These are phyloP conservation scores for Hyphopichia khmerensis DNA, from an alignment of 1,139 yeast species.

Conservation along the genomic window DNA sequence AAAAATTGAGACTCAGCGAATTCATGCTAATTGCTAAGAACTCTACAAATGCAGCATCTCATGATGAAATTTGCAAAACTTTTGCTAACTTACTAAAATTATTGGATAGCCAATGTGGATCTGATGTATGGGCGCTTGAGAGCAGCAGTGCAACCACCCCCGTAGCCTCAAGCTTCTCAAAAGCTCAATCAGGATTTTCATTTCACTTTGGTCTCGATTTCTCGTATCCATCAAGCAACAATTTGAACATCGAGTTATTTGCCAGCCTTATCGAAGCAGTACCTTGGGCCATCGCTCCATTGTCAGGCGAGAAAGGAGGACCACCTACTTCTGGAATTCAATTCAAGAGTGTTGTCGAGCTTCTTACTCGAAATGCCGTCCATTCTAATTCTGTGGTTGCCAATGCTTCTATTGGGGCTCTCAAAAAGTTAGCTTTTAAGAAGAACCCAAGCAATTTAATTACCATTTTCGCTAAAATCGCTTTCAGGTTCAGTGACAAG, in stretches of 20 bases:
- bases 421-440: constrained; percentile 64
- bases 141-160: constrained; percentile 15
- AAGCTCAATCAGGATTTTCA: constrained; percentile 32
- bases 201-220: constrained; percentile 58
- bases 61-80: constrained; percentile 73
- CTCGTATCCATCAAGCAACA: constrained; percentile 28
- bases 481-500: constrained; percentile 78
- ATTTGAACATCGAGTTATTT: constrained; percentile 58
- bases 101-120: constrained; percentile 66
- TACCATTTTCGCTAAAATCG: constrained; percentile 73
- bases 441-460: constrained; percentile 72
- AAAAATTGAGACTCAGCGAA: constrained; percentile 16
- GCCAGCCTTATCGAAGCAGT: constrained; percentile 66
- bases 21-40: constrained; percentile 41
- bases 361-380: constrained; percentile 71
- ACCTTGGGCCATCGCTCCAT: constrained; percentile 63
- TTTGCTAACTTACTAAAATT: constrained; percentile 57
- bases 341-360: constrained; percentile 65
- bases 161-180: constrained; percentile 9
- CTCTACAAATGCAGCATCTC: constrained; percentile 52
- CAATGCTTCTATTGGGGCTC: constrained; percentile 59
- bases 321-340: constrained; percentile 42
- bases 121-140: constrained; percentile 25
- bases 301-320: constrained; percentile 23
- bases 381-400: constrained; percentile 65